Evolutionary conservation across 805 yeast genomes (phyloP).

Genomic region (Metschnikowia shivogae): DNA sequence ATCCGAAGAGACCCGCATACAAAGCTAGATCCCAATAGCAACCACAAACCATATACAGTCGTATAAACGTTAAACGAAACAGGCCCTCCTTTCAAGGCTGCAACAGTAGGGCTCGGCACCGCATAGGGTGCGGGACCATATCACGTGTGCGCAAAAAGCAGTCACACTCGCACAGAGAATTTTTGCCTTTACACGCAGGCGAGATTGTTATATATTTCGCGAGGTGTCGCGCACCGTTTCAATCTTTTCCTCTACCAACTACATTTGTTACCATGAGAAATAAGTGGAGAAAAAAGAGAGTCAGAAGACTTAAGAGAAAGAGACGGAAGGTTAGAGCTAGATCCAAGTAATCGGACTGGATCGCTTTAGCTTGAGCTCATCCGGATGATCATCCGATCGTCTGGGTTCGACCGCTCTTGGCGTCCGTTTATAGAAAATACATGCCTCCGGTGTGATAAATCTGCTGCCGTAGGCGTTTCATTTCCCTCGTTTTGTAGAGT

Average conservation of each 20-base stretch:
- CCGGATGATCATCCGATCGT: slow-evolving; percentile 3
- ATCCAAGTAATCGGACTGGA: slow-evolving; percentile 80
- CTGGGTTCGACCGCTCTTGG: slow-evolving; percentile 4
- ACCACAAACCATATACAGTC: no score
- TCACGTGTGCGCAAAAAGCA: slow-evolving; percentile 15
- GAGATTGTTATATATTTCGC: slow-evolving; percentile 17
- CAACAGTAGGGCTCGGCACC: not conserved
- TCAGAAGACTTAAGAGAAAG: slow-evolving; percentile 99
- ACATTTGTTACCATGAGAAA: slow-evolving; percentile 66
- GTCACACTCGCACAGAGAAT: slow-evolving; percentile 14
- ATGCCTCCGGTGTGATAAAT: slow-evolving; percentile 17
- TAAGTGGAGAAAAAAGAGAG: slow-evolving; percentile 99
- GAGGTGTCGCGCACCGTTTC: slow-evolving; percentile 20
- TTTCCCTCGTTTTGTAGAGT: no score
- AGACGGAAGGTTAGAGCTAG: slow-evolving; percentile 99
- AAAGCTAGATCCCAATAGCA: no score
- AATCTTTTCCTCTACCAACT: slow-evolving; percentile 15
- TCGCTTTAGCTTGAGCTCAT: slow-evolving; percentile 13
- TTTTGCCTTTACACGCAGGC: slow-evolving; percentile 23
- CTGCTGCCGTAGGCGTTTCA: not conserved
- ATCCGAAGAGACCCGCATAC: no score
- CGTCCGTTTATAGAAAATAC: slow-evolving; percentile 21
- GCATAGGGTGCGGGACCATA: not conserved
- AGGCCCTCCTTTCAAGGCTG: no score
- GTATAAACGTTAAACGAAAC: no score